phyloP scores from a whole-genome alignment of 306 rosid species.

The Comarum palustre region DNA sequence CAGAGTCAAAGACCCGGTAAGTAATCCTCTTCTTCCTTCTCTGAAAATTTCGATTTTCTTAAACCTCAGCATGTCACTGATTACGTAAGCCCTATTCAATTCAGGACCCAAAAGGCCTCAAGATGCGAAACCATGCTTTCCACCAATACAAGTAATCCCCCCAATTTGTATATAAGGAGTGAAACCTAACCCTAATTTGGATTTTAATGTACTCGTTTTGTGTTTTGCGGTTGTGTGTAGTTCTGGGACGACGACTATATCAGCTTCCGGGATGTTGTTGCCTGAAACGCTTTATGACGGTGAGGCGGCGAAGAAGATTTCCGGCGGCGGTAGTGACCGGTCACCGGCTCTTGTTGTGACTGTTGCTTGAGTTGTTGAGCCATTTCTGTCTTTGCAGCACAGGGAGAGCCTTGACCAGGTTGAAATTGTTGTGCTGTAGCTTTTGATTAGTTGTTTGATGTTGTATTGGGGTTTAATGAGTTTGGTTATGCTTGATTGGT shows the following conservation, averaged over 20 bases:
- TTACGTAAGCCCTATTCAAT: conserved; percentile 15
- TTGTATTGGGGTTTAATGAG: too few species aligned
- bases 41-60: not conserved
- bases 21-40: conserved; percentile 22
- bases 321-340: conserved; percentile 34
- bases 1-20: conserved; percentile 87
- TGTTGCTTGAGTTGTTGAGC: conserved; percentile 43
- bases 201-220: not conserved
- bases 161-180: not conserved
- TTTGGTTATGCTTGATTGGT: too few species aligned
- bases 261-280: conserved; percentile 89
- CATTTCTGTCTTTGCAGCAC: too few species aligned
- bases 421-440: too few species aligned
- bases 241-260: conserved; percentile 83
- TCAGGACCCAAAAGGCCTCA: conserved; percentile 94
- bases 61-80: conserved; percentile 19
- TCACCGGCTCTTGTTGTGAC: conserved; percentile 62
- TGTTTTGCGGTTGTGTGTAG: conserved; percentile 41
- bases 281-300: conserved; percentile 57
- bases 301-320: conserved; percentile 44
- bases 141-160: conserved; percentile 72
- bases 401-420: too few species aligned
- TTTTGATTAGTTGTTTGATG: too few species aligned
- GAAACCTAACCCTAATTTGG: not conserved
- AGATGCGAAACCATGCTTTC: conserved; percentile 89